phyloP scores from a whole-genome alignment of 2,329 filamentous ascomycete species.

The Dryadomyces quercivorus region DNA sequence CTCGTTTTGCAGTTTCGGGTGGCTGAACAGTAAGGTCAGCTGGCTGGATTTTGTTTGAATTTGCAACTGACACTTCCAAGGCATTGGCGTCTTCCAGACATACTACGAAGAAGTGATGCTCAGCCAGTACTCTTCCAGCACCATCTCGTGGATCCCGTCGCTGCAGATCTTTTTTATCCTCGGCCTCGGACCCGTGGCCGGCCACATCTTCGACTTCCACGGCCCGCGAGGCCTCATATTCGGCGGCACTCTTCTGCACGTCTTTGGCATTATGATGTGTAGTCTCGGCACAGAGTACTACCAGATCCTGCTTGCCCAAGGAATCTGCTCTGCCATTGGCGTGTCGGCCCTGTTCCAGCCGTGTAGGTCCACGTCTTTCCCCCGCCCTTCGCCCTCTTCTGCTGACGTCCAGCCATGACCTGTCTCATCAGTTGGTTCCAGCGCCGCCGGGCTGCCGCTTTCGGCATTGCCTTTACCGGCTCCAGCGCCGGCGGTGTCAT shows the following conservation, averaged over 20 bases:
- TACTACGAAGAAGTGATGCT: constrained; percentile 42
- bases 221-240: constrained; percentile 40
- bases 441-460: constrained; percentile 13
- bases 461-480: constrained; percentile 14
- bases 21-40: constrained; percentile 20
- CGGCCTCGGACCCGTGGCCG: constrained; percentile 42
- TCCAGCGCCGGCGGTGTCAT: constrained; percentile 17
- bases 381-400: too few relatives aligned
- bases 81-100: constrained; percentile 41
- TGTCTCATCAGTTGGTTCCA: constrained; percentile 13
- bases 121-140: constrained; percentile 34
- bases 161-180: constrained; percentile 33
- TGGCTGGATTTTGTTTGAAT: neutral
- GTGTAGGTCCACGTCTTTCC: neutral
- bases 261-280: constrained; percentile 48
- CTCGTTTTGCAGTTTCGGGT: constrained; percentile 28
- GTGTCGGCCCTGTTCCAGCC: constrained; percentile 13
- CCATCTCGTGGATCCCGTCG: constrained; percentile 49
- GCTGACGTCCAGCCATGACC: constrained; percentile 1
- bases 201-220: constrained; percentile 44
- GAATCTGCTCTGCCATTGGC: constrained; percentile 12
- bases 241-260: constrained; percentile 34
- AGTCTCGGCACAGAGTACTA: constrained; percentile 24
- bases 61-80: constrained; percentile 8
- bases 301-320: constrained; percentile 17